Evolutionary conservation across 2,329 filamentous ascomycete genomes (phyloP).

Genomic region (Diaporthe eres): DNA sequence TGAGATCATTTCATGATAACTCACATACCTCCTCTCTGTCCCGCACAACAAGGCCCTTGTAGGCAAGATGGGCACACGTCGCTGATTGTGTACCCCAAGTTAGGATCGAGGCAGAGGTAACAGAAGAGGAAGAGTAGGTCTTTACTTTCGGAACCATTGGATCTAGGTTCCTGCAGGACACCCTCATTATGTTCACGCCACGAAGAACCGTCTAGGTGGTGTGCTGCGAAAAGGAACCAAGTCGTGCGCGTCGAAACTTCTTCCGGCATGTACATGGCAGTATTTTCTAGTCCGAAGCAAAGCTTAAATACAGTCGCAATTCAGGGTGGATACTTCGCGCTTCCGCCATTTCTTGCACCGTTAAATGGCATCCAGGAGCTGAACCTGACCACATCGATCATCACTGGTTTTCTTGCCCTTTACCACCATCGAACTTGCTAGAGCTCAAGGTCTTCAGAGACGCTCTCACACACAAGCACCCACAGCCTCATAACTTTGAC

Average conservation of each 20-base stretch:
- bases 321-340: too few relatives aligned
- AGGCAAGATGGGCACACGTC: background rate
- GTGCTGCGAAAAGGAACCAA: background rate
- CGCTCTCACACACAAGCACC: background rate
- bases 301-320: background rate
- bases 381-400: too few relatives aligned
- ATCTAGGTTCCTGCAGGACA: background rate
- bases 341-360: background rate
- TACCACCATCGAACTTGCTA: background rate
- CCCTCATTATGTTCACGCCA: too few relatives aligned
- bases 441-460: background rate
- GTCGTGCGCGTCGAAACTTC: background rate
- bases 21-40: background rate
- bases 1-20: conserved; percentile 4
- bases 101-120: background rate
- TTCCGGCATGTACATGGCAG: background rate
- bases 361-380: background rate
- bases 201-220: background rate
- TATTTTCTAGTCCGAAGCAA: background rate
- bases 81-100: background rate
- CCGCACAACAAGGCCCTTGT: conserved; percentile 32
- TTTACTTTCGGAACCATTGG: background rate
- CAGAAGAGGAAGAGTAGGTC: background rate
- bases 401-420: too few relatives aligned
- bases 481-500: background rate